A percentile compares a stretch with the other conserved stretches of the same genome.
phyloP scores from a whole-genome alignment of 495 filamentous ascomycete species.

The Chaetomium tenue region DNA sequence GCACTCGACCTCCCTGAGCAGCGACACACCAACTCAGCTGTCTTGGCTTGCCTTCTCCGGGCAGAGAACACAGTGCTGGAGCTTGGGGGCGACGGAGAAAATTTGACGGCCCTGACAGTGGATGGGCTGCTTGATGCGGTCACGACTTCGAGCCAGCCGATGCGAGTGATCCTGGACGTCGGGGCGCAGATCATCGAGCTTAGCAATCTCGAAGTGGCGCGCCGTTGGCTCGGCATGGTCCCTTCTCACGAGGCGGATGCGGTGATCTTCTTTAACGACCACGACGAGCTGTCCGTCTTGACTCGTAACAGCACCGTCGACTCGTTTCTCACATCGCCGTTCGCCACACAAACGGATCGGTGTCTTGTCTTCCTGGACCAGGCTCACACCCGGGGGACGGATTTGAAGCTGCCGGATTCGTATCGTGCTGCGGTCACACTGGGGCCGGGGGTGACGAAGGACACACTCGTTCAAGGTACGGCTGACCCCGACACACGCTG shows the following conservation, averaged over 20 bases:
- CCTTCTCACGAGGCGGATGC: conserved; percentile 38
- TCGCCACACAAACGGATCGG: conserved; percentile 53
- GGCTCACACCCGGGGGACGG: conserved; percentile 71
- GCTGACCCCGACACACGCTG: not conserved
- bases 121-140: conserved; percentile 50
- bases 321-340: conserved; percentile 59
- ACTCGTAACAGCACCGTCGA: conserved; percentile 47
- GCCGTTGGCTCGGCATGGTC: conserved; percentile 44
- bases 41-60: conserved; percentile 57
- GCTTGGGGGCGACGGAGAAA: conserved; percentile 28
- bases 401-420: conserved; percentile 60
- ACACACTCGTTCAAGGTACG: conserved; percentile 71
- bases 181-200: conserved; percentile 71
- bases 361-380: conserved; percentile 76
- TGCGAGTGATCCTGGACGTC: conserved; percentile 67
- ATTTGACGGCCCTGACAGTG: conserved; percentile 34
- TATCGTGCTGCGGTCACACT: conserved; percentile 69
- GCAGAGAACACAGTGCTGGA: conserved; percentile 52
- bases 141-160: conserved; percentile 36
- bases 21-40: conserved; percentile 62
- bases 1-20: conserved; percentile 58
- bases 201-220: conserved; percentile 55
- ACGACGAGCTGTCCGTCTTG: conserved; percentile 51
- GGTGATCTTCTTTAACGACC: conserved; percentile 54
- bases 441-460: conserved; percentile 66